Percentiles rank a stretch among this genome's conserved stretches.
Evolutionary conservation across 768 basidiomycete genomes (phyloP).

Genomic region (Dioszegia aurantiaca): DNA sequence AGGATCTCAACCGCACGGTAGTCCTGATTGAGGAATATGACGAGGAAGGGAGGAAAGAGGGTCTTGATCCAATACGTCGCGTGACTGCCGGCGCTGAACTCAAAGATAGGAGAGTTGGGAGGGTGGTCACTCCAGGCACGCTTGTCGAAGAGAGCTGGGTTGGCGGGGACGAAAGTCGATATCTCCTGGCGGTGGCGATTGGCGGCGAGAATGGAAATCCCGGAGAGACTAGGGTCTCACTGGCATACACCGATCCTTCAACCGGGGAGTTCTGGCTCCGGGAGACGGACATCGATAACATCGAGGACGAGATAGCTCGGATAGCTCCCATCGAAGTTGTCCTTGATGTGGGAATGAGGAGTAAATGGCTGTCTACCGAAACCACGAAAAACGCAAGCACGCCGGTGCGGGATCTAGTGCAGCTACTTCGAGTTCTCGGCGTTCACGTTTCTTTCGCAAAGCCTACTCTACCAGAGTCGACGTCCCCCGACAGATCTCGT

Average conservation of each 20-base stretch:
- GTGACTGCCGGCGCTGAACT: constrained; percentile 51
- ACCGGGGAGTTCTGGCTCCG: constrained; percentile 87
- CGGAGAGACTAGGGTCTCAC: constrained; percentile 54
- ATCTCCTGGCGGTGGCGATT: constrained; percentile 66
- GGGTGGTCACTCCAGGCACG: constrained; percentile 89
- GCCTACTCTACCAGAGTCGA: not conserved
- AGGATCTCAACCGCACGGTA: constrained; percentile 76
- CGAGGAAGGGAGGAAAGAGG: constrained; percentile 39
- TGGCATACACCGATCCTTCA: constrained; percentile 93
- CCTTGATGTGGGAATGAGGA: constrained; percentile 51
- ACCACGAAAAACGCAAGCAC: not conserved
- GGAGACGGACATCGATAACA: constrained; percentile 56
- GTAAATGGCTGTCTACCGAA: constrained; percentile 13
- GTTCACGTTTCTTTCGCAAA: constrained; percentile 40
- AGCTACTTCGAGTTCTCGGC: constrained; percentile 32
- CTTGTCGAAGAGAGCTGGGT: constrained; percentile 88
- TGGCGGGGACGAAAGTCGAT: constrained; percentile 82
- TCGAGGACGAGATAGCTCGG: constrained; percentile 78
- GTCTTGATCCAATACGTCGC: constrained; percentile 20
- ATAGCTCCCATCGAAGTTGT: constrained; percentile 81
- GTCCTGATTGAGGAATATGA: constrained; percentile 90
- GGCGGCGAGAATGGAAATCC: not conserved
- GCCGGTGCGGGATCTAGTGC: constrained; percentile 18
- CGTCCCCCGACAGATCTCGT: not conserved
- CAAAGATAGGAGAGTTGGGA: constrained; percentile 65